Evolutionary conservation across 208 protist genomes (phyloP).

Genomic region (Jaenimonas drosophilae): DNA sequence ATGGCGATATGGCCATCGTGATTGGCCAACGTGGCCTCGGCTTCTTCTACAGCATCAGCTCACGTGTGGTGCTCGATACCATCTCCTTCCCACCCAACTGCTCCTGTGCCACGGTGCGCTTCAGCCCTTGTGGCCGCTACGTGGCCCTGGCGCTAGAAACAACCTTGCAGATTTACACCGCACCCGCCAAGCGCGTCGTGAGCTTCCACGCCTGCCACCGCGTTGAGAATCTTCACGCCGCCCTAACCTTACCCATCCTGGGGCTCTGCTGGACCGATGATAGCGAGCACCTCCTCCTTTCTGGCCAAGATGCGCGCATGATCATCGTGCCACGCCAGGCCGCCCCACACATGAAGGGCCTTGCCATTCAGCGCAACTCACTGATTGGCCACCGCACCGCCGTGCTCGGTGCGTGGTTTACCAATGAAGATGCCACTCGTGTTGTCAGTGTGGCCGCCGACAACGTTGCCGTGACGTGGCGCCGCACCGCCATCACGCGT

Average conservation of each 20-base stretch:
- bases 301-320: slow-evolving; percentile 81
- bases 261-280: slow-evolving; percentile 77
- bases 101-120: slow-evolving; percentile 51
- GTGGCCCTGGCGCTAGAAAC: slow-evolving; percentile 79
- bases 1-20: slow-evolving; percentile 73
- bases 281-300: slow-evolving; percentile 77
- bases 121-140: slow-evolving; percentile 84
- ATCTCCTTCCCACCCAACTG: slow-evolving; percentile 80
- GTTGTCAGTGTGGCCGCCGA: slow-evolving; percentile 78
- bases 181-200: slow-evolving; percentile 74
- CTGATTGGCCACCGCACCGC: slow-evolving; percentile 80
- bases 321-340: slow-evolving; percentile 80
- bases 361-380: slow-evolving; percentile 64
- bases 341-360: slow-evolving; percentile 53
- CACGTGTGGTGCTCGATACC: slow-evolving; percentile 80
- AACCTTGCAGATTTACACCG: slow-evolving; percentile 83
- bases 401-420: slow-evolving; percentile 86
- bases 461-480: slow-evolving; percentile 78
- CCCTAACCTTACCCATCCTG: slow-evolving; percentile 69
- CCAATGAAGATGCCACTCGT: slow-evolving; percentile 11
- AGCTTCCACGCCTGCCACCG: slow-evolving; percentile 82
- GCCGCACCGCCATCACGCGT: slow-evolving; percentile 46
- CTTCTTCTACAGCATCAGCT: slow-evolving; percentile 84
- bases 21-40: slow-evolving; percentile 73
- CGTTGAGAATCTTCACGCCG: slow-evolving; percentile 75